Base-by-base conservation (phyloP, 2,329 filamentous ascomycete species). In the Ilyonectria destructans region DNA sequence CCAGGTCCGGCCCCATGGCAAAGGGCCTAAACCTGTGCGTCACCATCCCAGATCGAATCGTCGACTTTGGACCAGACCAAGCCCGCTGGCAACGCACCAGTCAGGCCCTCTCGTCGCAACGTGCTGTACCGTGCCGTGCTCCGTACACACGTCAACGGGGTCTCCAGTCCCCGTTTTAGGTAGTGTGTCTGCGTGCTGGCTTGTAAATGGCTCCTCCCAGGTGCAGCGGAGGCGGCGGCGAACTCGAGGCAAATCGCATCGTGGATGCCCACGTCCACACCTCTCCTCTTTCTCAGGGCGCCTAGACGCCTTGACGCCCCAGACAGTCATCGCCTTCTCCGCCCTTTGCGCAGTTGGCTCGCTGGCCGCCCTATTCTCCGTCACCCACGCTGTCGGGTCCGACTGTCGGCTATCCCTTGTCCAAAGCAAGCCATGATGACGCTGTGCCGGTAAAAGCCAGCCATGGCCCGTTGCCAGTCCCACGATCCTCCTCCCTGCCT, bases 21-120 rank as follows among this genome's bases (percentile, higher is more conserved):
- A 71, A 75, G 71, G 70, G 67, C 67, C 67, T 68, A 75, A 76
- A 67, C 70, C 74, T 76, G 74, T 76, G 74, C 74, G 74, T 76
- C 74, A 76, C 74, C 70, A 64, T 71, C 71, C 66, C 52, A 76
- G 74, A 76, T 76, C 74, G 67, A 76, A 73, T 74, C 74, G 69
- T 76, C 67, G 66, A 76, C 59, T 51, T 55, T 43, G 40, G 40
- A 43, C 40, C 15, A 43, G 7, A n/a, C 6, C 40, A n/a, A 43
- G 40, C 4, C 40, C 40, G 40, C 15, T 15, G 40, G 40, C 40
- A 43, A 43, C 40, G 40, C 40, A 43, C 40, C 40, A 43, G 45
- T 43, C 45, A 58, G 60, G 35, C 46, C 52, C 45, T 49, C 49
- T 61, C 43, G 63, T 62, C 52, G 58, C 58, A 61, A 62, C 58